Percentiles rank a stretch among this genome's conserved stretches.
Evolutionary conservation across 2,329 filamentous ascomycete genomes (phyloP).

Genomic region (Ilyonectria mors-panacis): DNA sequence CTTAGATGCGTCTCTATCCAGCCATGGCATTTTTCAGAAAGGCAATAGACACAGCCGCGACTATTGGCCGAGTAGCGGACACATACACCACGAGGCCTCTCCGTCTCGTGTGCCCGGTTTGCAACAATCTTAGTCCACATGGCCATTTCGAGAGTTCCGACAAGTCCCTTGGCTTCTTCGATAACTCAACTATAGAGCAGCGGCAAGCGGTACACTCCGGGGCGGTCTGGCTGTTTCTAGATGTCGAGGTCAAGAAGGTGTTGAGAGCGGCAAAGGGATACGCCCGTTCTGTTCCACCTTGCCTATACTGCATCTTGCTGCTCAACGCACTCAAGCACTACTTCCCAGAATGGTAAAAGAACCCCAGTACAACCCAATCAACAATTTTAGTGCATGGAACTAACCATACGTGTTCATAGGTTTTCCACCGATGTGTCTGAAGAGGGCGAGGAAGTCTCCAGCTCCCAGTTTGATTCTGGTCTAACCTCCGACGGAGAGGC

Average conservation of each 20-base stretch:
- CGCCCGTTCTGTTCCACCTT: constrained; percentile 1
- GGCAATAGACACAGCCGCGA: constrained; percentile 5
- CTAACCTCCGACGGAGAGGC: neutral
- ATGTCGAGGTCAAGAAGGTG: neutral
- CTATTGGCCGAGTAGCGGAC: constrained; percentile 10
- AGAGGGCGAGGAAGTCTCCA: neutral
- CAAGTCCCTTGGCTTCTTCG: constrained; percentile 11
- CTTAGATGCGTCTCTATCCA: constrained; percentile 45
- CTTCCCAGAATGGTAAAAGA: constrained; percentile 16
- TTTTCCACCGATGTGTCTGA: neutral
- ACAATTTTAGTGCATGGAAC: neutral
- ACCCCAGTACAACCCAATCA: neutral
- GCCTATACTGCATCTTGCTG: constrained; percentile 6
- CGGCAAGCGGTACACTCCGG: neutral
- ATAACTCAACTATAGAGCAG: neutral
- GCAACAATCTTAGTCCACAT: constrained; percentile 20
- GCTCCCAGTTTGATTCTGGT: neutral
- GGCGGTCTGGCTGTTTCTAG: constrained; percentile 12
- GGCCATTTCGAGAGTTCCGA: constrained; percentile 14
- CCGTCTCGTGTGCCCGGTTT: constrained; percentile 4
- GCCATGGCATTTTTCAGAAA: constrained; percentile 13
- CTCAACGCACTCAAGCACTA: neutral
- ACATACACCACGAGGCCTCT: constrained; percentile 10
- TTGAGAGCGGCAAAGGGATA: constrained; percentile 3
- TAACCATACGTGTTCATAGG: neutral